Conservation (phyloP, 371 early-diverging fungal genomes). For the Basidiobolus meristosporus region DNA sequence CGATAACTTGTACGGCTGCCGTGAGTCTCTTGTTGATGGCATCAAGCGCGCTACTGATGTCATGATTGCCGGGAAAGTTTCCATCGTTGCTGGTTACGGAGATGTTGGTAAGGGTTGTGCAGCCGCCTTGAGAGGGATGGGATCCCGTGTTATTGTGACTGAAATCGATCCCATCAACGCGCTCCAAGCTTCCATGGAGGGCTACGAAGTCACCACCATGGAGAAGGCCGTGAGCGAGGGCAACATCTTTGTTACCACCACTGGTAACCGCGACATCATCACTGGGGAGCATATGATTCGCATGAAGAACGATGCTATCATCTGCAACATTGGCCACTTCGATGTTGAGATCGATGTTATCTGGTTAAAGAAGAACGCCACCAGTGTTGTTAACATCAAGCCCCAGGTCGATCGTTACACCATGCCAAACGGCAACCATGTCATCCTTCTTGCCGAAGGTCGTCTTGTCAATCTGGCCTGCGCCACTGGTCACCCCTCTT, state of each 20-base stretch:
- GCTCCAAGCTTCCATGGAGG: constrained; percentile 98
- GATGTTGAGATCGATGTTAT: constrained; percentile 98
- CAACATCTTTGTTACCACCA: constrained; percentile 97
- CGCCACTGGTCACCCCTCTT: constrained; percentile 96
- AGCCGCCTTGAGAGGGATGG: constrained; percentile 95
- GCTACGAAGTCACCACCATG: constrained; percentile 97
- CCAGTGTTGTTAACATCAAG: constrained; percentile 81
- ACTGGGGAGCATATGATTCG: constrained; percentile 69
- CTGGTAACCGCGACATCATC: constrained; percentile 98
- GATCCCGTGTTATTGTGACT: constrained; percentile 93
- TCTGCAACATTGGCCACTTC: constrained; percentile 99
- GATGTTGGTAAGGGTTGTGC: constrained; percentile 99
- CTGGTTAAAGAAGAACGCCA: constrained; percentile 95
- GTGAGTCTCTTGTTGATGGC: constrained; percentile 98
- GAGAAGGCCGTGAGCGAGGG: constrained; percentile 81
- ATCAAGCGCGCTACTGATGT: constrained; percentile 99
- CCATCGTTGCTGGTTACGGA: constrained; percentile 97
- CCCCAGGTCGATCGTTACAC: constrained; percentile 96
- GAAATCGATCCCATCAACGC: constrained; percentile 99
- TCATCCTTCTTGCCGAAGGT: constrained; percentile 94
- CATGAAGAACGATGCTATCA: constrained; percentile 97
- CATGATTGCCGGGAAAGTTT: constrained; percentile 98
- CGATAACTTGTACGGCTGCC: constrained; percentile 98
- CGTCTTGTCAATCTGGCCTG: constrained; percentile 98
- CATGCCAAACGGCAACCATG: constrained; percentile 80